Percentiles rank a stretch among this genome's conserved stretches.
Evolutionary conservation across 2,329 filamentous ascomycete genomes (phyloP).

Genomic region (Fusarium palustre): DNA sequence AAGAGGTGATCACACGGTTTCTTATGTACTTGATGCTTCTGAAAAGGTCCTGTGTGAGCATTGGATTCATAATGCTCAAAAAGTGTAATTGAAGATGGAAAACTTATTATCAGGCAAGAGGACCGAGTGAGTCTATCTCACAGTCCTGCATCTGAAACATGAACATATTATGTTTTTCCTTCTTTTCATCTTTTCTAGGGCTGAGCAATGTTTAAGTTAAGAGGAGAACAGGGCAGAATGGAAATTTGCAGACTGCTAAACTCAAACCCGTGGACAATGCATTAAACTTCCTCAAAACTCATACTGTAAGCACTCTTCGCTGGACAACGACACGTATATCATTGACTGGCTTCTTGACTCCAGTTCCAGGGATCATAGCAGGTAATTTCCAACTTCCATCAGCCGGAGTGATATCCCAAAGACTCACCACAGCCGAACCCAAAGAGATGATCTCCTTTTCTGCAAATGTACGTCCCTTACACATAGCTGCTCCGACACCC

Average conservation of each 20-base stretch:
- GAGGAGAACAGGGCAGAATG: not conserved
- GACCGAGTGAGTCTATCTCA: too few relatives aligned
- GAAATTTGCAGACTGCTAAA: not conserved
- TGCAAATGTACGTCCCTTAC: slow-evolving; percentile 44
- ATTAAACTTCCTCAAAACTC: not conserved
- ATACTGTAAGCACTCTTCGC: not conserved
- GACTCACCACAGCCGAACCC: slow-evolving; percentile 27
- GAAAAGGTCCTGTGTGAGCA: not conserved
- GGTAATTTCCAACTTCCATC: slow-evolving; percentile 27
- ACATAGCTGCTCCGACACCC: slow-evolving; percentile 40
- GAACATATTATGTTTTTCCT: not conserved
- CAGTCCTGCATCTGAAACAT: too few relatives aligned
- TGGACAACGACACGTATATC: slow-evolving; percentile 40
- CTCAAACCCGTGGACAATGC: too few relatives aligned
- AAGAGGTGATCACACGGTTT: not conserved
- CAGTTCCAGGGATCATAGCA: slow-evolving; percentile 27
- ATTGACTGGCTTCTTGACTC: slow-evolving; percentile 23
- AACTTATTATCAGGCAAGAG: too few relatives aligned
- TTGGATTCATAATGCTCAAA: too few relatives aligned
- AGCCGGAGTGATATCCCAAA: slow-evolving; percentile 33
- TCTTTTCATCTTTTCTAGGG: not conserved
- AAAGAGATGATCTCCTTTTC: slow-evolving; percentile 41
- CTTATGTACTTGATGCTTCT: not conserved
- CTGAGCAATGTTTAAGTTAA: not conserved
- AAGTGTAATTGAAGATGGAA: too few relatives aligned